Evolutionary conservation across 176 grass and related monocot genomes (phyloP), one percentile per base, ranked within the genome.

Genomic region (Carex myosuroides): DNA sequence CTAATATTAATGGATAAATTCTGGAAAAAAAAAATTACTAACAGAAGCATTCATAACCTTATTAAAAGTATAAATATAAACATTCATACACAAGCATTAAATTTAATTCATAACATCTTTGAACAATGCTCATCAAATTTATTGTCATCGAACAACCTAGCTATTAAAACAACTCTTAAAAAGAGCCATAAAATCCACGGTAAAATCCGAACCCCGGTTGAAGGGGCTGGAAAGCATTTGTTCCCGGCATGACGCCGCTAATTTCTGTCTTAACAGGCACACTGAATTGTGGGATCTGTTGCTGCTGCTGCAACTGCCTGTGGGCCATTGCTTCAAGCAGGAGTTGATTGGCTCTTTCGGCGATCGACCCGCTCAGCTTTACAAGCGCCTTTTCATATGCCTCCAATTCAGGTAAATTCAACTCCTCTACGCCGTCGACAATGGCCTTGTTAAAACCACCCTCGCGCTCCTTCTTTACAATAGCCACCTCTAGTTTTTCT

Each of bases 401-500:
- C 59, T 71, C 78, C 9, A 89, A 33, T 58, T 86, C 88, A 35
- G 64, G 58, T 48, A 86, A 39, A 64, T 46, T 46, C 13, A 89
- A 59, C 22, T 62, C 67, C 6, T 83, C 84, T 22, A 85, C 41
- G 68, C 76, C 83, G 1, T 78, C 83, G 56, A 83, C 80, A 67
- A 83, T 83, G 42, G 80, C 80, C 60, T 83, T 83, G 61, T 83
- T 42, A 17, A 65, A 67, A 20, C 80, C 80, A 33, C 80, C 80
- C 39, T 83, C 80, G 8, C 46, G 13, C 80, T 83, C 80, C 50
- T 67, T 66, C 39, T 83, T 83, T 13, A 83, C 20, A 9, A 83
- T 83, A 24, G 80, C 83, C 52, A 48, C 79, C n/a, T 91, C 81
- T 7, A n/a, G 22, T 32, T 78, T 26, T 70, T 91, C 86, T 74